Evolutionary conservation across 192 early-diverging fungal genomes (phyloP).

Genomic region (Dissophora globulifera): DNA sequence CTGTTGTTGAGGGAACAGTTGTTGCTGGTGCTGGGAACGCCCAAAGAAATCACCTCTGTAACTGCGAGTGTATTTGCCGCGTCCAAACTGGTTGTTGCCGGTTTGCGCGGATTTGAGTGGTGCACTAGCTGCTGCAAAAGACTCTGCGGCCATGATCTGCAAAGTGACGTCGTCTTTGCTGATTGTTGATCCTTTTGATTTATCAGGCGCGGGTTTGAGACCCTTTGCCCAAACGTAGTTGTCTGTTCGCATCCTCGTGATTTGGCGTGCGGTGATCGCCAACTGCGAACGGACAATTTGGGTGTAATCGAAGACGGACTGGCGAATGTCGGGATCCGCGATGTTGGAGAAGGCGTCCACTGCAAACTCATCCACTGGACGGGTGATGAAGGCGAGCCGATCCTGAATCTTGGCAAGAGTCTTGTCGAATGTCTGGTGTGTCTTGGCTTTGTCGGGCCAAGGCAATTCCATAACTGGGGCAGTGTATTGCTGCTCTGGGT

Average conservation of each 20-base stretch:
- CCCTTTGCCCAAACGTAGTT: slow-evolving; percentile 1
- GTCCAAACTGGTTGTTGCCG: too few relatives aligned
- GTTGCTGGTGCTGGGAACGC: too few relatives aligned
- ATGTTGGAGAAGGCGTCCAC: background rate
- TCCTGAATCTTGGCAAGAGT: background rate
- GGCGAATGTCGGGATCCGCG: background rate
- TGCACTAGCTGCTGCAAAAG: too few relatives aligned
- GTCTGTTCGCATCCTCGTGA: background rate
- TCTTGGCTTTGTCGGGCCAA: background rate
- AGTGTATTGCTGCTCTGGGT: background rate
- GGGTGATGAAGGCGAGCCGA: slow-evolving; percentile 4
- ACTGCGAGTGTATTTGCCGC: too few relatives aligned
- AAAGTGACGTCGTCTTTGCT: background rate
- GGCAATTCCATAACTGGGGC: background rate
- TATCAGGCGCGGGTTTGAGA: background rate
- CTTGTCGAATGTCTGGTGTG: background rate
- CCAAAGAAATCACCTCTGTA: too few relatives aligned
- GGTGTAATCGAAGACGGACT: background rate
- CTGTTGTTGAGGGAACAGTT: too few relatives aligned
- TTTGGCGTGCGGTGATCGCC: background rate
- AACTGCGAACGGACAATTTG: slow-evolving; percentile 4
- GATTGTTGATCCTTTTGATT: background rate
- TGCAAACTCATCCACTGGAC: slow-evolving; percentile 4
- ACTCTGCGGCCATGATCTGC: background rate
- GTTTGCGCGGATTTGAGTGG: too few relatives aligned